phyloP scores from a whole-genome alignment of 2,329 filamentous ascomycete species.

The Aureobasidium subglaciale region DNA sequence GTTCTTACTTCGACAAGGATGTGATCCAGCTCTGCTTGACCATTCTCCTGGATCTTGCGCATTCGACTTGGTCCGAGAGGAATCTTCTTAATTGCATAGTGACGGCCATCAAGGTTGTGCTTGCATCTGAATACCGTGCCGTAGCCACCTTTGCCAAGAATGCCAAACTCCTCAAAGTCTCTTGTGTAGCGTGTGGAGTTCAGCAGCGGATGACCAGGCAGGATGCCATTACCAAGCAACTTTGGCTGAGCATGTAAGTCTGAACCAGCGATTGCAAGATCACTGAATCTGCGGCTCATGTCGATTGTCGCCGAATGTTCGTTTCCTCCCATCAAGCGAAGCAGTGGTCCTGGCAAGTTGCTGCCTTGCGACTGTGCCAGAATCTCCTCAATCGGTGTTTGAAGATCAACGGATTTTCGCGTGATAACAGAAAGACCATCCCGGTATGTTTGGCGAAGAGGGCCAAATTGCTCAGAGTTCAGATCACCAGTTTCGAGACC shows the following conservation, averaged over 20 bases:
- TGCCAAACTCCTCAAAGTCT: conserved; percentile 47
- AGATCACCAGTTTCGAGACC: conserved; percentile 32
- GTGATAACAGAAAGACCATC: conserved; percentile 31
- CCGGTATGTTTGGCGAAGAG: conserved; percentile 31
- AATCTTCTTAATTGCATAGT: conserved; percentile 62
- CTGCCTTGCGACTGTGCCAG: not conserved
- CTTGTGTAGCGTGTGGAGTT: conserved; percentile 39
- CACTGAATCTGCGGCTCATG: not conserved
- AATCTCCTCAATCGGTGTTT: not conserved
- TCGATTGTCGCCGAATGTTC: not conserved
- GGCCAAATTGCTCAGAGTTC: conserved; percentile 28
- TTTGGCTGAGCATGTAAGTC: conserved; percentile 5
- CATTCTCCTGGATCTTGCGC: conserved; percentile 45
- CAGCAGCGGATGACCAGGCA: conserved; percentile 21
- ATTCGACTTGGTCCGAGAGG: conserved; percentile 47
- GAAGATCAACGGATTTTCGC: conserved; percentile 10
- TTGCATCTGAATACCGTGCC: conserved; percentile 56
- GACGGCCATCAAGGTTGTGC: conserved; percentile 54
- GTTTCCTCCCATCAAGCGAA: conserved; percentile 11
- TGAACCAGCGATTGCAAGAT: not conserved
- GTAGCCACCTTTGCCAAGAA: conserved; percentile 59
- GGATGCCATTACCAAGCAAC: not conserved
- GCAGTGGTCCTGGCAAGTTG: conserved; percentile 11
- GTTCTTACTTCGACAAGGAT: conserved; percentile 56
- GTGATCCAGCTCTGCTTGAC: conserved; percentile 47